Percentiles rank a stretch among this genome's conserved stretches.
Conservation (phyloP, 1,284 basidiomycete species). For the Cryptococcus maquisensis region DNA sequence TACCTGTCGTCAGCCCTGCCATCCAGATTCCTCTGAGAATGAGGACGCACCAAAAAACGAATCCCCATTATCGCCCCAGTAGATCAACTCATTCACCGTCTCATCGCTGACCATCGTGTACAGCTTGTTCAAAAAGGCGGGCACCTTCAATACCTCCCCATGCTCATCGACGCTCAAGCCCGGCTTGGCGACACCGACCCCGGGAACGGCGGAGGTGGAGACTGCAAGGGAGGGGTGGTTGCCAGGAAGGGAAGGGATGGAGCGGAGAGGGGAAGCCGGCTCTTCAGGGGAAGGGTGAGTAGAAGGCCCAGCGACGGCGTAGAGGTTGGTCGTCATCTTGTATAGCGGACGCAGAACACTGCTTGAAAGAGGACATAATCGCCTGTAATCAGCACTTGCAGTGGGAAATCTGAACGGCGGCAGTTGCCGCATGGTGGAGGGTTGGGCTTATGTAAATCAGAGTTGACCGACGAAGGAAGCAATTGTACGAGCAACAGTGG, state of each 20-base stretch:
- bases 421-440: too few relatives aligned
- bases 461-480: too few relatives aligned
- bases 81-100: conserved; percentile 73
- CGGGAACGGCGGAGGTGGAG: not conserved
- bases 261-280: conserved; percentile 12
- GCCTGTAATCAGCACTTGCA: too few relatives aligned
- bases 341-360: too few relatives aligned
- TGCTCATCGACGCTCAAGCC: conserved; percentile 45
- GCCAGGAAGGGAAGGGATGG: conserved; percentile 7
- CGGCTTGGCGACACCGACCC: conserved; percentile 26
- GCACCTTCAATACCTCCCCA: conserved; percentile 53
- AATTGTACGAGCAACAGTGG: too few relatives aligned
- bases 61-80: conserved; percentile 84
- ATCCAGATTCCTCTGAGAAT: not conserved
- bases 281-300: conserved; percentile 13
- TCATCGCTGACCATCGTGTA: conserved; percentile 89
- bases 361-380: too few relatives aligned
- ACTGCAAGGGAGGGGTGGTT: not conserved
- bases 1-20: conserved; percentile 36
- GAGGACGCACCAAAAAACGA: conserved; percentile 73
- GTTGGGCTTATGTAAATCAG: too few relatives aligned
- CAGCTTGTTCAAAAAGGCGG: conserved; percentile 88
- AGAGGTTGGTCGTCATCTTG: conserved; percentile 40
- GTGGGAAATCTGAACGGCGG: too few relatives aligned
- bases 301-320: conserved; percentile 39